phyloP scores from a whole-genome alignment of 2,329 filamentous ascomycete species.

The Diaporthe vexans region DNA sequence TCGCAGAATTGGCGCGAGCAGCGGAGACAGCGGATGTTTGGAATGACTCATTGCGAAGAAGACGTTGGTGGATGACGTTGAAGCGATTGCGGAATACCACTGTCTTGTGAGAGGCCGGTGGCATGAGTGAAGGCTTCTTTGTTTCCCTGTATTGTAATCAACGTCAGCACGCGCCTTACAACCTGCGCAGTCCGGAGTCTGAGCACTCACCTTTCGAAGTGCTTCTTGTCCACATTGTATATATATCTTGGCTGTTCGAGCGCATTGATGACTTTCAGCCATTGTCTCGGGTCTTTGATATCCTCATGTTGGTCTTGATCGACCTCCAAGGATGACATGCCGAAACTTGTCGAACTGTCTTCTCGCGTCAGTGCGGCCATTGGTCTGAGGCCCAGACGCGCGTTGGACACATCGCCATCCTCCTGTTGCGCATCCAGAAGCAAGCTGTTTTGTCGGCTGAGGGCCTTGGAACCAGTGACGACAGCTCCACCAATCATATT shows the following conservation, averaged over 20 bases:
- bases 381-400: slow-evolving; percentile 68
- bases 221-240: slow-evolving; percentile 86
- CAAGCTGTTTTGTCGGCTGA: slow-evolving; percentile 75
- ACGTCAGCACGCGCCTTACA: slow-evolving; percentile 12
- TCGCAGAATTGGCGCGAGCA: slow-evolving; percentile 66
- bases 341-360: slow-evolving; percentile 77
- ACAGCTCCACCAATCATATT: slow-evolving; percentile 90
- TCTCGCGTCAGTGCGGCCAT: slow-evolving; percentile 63
- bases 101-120: slow-evolving; percentile 85
- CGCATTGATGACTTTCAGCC: slow-evolving; percentile 86
- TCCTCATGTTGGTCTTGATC: slow-evolving; percentile 69
- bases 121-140: slow-evolving; percentile 78
- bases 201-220: slow-evolving; percentile 82
- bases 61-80: slow-evolving; percentile 90
- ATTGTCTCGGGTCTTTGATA: slow-evolving; percentile 79
- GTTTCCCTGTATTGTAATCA: slow-evolving; percentile 63
- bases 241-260: slow-evolving; percentile 86
- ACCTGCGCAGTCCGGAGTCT: background rate
- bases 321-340: slow-evolving; percentile 66
- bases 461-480: slow-evolving; percentile 62
- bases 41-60: slow-evolving; percentile 93
- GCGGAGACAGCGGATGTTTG: slow-evolving; percentile 83
- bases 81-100: slow-evolving; percentile 90
- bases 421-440: slow-evolving; percentile 70
- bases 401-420: slow-evolving; percentile 66